A percentile compares a stretch with the other conserved stretches of the same genome.
phyloP scores from a whole-genome alignment of 371 early-diverging fungal genomes.

The Rozella allomycis region DNA sequence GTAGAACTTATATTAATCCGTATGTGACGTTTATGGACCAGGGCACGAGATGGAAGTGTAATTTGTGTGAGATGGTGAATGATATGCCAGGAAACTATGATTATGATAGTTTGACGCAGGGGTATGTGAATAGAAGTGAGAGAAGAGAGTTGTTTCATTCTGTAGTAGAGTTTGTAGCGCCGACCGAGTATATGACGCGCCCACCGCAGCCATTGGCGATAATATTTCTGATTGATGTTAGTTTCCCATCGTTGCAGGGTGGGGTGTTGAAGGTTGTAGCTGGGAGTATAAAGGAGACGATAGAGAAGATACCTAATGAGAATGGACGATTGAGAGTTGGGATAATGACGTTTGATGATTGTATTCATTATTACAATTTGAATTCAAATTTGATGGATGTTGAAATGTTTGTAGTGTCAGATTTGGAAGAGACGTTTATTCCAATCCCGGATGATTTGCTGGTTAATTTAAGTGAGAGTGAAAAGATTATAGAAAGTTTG shows the following conservation, averaged over 20 bases:
- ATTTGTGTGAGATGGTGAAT: constrained; percentile 72
- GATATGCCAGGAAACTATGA: constrained; percentile 77
- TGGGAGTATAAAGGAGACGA: constrained; percentile 21
- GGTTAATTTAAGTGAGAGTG: constrained; percentile 56
- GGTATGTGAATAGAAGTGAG: constrained; percentile 56
- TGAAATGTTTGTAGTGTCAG: constrained; percentile 70
- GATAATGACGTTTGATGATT: constrained; percentile 67
- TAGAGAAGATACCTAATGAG: constrained; percentile 67
- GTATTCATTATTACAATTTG: constrained; percentile 75
- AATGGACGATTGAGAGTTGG: constrained; percentile 69
- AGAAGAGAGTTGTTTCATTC: constrained; percentile 63
- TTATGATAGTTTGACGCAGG: constrained; percentile 57
- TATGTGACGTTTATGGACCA: constrained; percentile 80
- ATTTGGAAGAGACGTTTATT: constrained; percentile 67
- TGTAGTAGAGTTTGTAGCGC: constrained; percentile 81
- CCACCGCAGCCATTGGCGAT: constrained; percentile 86
- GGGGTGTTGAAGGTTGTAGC: constrained; percentile 31
- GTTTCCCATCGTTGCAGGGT: constrained; percentile 57
- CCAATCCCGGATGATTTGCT: constrained; percentile 56
- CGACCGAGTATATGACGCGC: constrained; percentile 69
- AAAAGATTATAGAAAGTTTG: constrained; percentile 39
- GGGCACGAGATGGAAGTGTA: constrained; percentile 85
- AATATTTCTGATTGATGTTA: constrained; percentile 80
- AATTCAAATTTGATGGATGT: constrained; percentile 12
- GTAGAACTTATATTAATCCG: constrained; percentile 88